Base-by-base conservation (phyloP, 2,329 filamentous ascomycete genomes). In the Microcera coccophila region DNA sequence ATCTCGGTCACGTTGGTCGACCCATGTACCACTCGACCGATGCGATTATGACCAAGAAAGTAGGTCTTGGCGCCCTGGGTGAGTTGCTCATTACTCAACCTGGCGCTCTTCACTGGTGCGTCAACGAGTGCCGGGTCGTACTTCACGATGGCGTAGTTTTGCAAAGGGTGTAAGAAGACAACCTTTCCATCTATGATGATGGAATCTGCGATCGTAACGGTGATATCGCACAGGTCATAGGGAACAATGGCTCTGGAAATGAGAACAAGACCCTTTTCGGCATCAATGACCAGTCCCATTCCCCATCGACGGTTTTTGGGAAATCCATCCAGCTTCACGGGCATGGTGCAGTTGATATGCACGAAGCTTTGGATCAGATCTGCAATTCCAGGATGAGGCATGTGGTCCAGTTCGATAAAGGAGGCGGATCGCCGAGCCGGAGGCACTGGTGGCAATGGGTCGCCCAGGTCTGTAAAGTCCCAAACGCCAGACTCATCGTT, bases 11-110 rank as follows among this genome's bases (percentile, higher is more conserved):
- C 90, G 0, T 86, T 89, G 0, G 93, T 97, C 56, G 95, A 90
- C 4, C 90, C 87, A 55, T 96, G 88, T 4, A 97, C 91, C 31
- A 96, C 88, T 26, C 91, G 82, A 48, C 91, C 85, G 53, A 96
- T 97, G 53, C 94, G 84, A 62, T 98, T 98, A 72, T 95, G 94
- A n/a, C 93, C 94, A 50, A 98, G 86, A 67, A 98, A 98, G 54
- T 95, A 90, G 0, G 90, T 96, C 44, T 91, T 85, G 37, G 90
- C 88, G 26, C 93, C 93, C 70, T 97, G 93, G 39, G 89, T 90
- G 62, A 97, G 89, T 56, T 83, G 82, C 42, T 87, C 81, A 5
- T 75, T 82, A 59, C 89, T 89, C 38, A 98, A 76, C 57, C 81
- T 87, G 4, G 94, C 93, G 51, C 87, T 91, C 71, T 90, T 81